A percentile compares a stretch with the other conserved stretches of the same genome.
phyloP scores from a whole-genome alignment of 208 protist species.

The Trichomonas gallinae region DNA sequence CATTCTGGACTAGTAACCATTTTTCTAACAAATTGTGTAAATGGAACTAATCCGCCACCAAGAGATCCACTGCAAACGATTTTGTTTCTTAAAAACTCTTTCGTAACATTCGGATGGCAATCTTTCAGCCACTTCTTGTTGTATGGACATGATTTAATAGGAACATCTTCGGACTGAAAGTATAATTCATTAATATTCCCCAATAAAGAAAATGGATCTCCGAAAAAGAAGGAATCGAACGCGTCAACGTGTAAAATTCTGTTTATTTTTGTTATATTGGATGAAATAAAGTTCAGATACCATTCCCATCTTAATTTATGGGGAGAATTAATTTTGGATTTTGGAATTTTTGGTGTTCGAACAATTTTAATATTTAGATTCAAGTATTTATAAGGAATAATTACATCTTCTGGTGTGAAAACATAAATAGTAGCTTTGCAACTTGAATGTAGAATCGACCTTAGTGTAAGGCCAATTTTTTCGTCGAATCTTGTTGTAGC shows the following conservation, averaged over 20 bases:
- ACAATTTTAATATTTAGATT: background rate
- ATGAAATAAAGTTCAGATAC: background rate
- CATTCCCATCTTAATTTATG: background rate
- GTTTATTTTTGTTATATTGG: background rate
- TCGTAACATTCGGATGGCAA: background rate
- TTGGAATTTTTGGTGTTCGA: background rate
- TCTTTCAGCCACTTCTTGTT: background rate
- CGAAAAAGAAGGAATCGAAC: slow-evolving; percentile 13
- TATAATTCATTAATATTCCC: background rate
- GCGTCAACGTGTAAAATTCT: background rate
- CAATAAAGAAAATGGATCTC: background rate
- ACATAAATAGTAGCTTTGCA: background rate
- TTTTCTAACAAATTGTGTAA: background rate
- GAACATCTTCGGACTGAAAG: background rate
- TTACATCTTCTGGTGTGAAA: background rate
- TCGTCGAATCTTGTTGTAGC: background rate
- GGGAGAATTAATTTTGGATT: background rate
- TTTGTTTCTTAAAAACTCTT: background rate
- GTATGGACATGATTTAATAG: background rate
- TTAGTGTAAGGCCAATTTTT: background rate
- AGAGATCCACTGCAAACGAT: slow-evolving; percentile 8
- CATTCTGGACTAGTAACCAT: background rate
- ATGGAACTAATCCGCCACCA: background rate
- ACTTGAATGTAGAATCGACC: background rate
- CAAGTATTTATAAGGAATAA: background rate